A percentile compares a stretch with the other conserved stretches of the same genome.
Conservation (phyloP, 139 green algal genomes). For the Pycnococcus provasolii region DNA sequence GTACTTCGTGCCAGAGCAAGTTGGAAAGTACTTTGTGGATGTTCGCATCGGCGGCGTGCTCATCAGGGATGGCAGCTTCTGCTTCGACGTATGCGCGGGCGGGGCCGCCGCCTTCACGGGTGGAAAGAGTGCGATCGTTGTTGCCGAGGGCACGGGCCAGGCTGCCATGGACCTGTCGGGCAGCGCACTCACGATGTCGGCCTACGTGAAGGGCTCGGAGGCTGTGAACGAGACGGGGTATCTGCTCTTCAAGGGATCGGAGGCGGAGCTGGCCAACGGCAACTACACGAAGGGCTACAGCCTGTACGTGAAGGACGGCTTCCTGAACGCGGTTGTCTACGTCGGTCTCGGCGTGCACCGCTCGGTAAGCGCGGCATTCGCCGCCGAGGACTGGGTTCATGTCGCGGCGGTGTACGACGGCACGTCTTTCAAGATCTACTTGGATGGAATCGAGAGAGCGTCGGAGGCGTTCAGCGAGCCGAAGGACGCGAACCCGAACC, state of each 20-base stretch:
- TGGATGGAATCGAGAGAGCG: background rate
- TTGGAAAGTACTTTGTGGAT: too few species aligned
- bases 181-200: too few species aligned
- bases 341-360: constrained; percentile 6
- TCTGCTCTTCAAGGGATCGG: constrained; percentile 10
- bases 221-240: background rate
- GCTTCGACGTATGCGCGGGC: too few species aligned
- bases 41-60: too few species aligned
- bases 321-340: constrained; percentile 19
- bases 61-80: too few species aligned
- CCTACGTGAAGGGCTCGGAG: too few species aligned
- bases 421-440: constrained; percentile 5
- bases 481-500: background rate
- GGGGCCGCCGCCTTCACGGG: too few species aligned
- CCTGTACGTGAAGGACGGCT: background rate
- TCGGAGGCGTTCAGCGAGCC: background rate
- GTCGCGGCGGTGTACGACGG: constrained; percentile 18
- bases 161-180: too few species aligned
- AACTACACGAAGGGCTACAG: background rate
- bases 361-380: background rate
- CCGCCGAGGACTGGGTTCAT: constrained; percentile 4
- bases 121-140: too few species aligned
- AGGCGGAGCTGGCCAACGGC: background rate
- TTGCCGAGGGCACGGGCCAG: too few species aligned
- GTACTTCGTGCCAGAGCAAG: too few species aligned